Evolutionary conservation across 306 rosid species (phyloP), one percentile per base, ranked within the genome.

Genomic region (Abrus pulchellus): DNA sequence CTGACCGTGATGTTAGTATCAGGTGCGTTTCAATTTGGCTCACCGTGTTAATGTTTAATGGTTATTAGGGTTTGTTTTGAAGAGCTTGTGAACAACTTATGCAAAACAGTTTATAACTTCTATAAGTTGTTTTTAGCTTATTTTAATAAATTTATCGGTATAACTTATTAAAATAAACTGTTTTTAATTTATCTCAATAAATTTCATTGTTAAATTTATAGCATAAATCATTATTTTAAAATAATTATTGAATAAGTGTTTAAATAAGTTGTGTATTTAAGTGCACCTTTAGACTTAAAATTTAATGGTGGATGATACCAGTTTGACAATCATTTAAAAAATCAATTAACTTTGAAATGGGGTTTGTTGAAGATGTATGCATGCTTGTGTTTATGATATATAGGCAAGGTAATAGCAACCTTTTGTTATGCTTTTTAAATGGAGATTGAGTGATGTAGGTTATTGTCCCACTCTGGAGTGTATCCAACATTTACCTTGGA

Each of bases 401-500:
- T 33, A 5, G 50, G n/a, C 54, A 63, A 44, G 72, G 32, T 71
- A 32, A 43, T 50, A 8, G 30, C 10, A 77, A 77, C 7, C 55
- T 64, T 45, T 9, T 44, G 4, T 53, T 83, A 7, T 45, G 5
- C 14, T 68, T 45, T 66, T 76, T 40, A 56, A 72, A 9, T 74
- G 80, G 80, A 56, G 43, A 20, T 50, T 41, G 20, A 20, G 20
- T 60, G 29, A 32, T 81, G 47, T 52, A 94, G 97, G 95, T 88
- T 95, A 44, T 75, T 95, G 69, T 95, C 99, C 5, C 97, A 95
- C 80, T 93, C 96, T 0, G 98, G 99, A 47, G 94, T 93, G 9
- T 93, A 89, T 89, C 97, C 99, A 13, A 83, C 84, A 66, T 93
- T 20, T 78, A 77, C 84, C 48, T 80, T 27, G 74, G 98, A 95